phyloP scores from a whole-genome alignment of 2,329 filamentous ascomycete species.

The Acephala macrosclerotiorum region DNA sequence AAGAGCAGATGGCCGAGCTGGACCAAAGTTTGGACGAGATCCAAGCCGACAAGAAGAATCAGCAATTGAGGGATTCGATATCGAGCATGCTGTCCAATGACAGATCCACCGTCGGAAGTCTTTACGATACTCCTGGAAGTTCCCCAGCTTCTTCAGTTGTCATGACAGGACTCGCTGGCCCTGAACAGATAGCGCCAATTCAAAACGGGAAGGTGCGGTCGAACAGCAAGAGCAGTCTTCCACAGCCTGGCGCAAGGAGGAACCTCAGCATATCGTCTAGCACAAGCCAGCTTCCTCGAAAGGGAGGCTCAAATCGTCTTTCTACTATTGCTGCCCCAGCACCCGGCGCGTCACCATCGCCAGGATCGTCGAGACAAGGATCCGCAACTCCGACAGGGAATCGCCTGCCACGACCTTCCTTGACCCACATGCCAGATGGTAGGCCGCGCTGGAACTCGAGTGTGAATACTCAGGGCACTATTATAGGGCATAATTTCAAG shows the following conservation, averaged over 20 bases:
- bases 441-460: slow-evolving; percentile 78
- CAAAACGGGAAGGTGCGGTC: slow-evolving; percentile 44
- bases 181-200: slow-evolving; percentile 42
- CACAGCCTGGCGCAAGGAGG: slow-evolving; percentile 54
- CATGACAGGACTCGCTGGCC: slow-evolving; percentile 53
- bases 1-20: slow-evolving; percentile 78
- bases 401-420: slow-evolving; percentile 53
- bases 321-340: slow-evolving; percentile 52
- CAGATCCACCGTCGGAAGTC: slow-evolving; percentile 56
- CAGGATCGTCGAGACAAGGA: slow-evolving; percentile 45
- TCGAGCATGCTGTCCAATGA: slow-evolving; percentile 76
- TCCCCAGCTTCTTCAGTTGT: slow-evolving; percentile 74
- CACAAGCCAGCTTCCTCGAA: slow-evolving; percentile 49
- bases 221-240: slow-evolving; percentile 42
- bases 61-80: slow-evolving; percentile 88
- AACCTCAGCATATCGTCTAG: slow-evolving; percentile 51
- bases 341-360: slow-evolving; percentile 48
- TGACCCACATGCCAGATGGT: slow-evolving; percentile 54
- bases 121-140: slow-evolving; percentile 56
- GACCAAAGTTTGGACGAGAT: slow-evolving; percentile 79
- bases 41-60: slow-evolving; percentile 65
- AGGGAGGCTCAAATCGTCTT: slow-evolving; percentile 37
- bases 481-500: slow-evolving; percentile 74
- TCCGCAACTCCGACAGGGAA: slow-evolving; percentile 59
- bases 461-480: slow-evolving; percentile 67